A percentile compares a stretch with the other conserved stretches of the same genome.
Evolutionary conservation across 208 protist species (phyloP).

Genomic region (Crithidia sp.): DNA sequence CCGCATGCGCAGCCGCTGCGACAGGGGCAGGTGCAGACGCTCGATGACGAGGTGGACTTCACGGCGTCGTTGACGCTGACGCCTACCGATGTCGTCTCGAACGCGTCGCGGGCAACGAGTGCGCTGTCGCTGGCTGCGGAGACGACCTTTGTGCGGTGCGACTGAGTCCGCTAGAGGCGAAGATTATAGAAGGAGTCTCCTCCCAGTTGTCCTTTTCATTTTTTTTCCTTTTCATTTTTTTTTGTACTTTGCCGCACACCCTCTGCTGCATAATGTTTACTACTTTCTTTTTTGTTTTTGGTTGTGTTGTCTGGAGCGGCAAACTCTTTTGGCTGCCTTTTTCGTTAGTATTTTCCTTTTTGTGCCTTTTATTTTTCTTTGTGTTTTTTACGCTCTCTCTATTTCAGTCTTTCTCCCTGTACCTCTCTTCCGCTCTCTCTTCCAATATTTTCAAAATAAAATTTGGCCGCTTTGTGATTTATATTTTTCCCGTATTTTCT

Average conservation of each 20-base stretch:
- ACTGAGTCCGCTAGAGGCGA: not conserved
- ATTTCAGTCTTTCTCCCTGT: no score
- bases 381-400: no score
- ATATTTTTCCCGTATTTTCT: no score
- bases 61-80: slow-evolving; percentile 10
- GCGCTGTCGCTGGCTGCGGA: slow-evolving; percentile 18
- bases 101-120: slow-evolving; percentile 14
- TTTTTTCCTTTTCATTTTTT: slow-evolving; percentile 12
- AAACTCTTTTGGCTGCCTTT: no score
- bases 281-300: no score
- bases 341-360: no score
- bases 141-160: slow-evolving; percentile 14
- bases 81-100: slow-evolving; percentile 9
- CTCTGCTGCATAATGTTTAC: no score
- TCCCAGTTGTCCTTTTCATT: not conserved
- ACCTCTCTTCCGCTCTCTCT: no score
- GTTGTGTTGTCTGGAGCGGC: no score
- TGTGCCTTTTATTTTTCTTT: no score
- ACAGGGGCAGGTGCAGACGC: slow-evolving; percentile 10
- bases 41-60: slow-evolving; percentile 8
- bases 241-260: not conserved
- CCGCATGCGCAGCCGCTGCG: slow-evolving; percentile 6
- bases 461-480: no score
- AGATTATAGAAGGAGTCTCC: not conserved
- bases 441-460: no score